Conservation (phyloP, 148 eudicot species). For the Arbutus unedo region DNA sequence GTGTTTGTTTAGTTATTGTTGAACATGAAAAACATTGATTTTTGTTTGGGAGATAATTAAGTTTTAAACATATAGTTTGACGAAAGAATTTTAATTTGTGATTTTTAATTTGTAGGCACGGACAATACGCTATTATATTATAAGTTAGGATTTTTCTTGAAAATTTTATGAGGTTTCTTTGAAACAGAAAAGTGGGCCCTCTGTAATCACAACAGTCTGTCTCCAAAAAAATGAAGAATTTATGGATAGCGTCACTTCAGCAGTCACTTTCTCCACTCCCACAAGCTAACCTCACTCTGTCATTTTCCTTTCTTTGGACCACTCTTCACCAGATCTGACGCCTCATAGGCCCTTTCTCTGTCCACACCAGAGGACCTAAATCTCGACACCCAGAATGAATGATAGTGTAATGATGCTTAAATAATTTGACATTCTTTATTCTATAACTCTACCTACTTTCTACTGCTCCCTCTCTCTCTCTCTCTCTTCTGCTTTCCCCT, state of each 20-base stretch:
- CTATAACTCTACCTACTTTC: neutral
- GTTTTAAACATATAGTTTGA: too few species aligned
- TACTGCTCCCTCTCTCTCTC: neutral
- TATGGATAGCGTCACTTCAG: neutral
- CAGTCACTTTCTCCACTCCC: constrained; percentile 1
- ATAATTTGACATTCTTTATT: constrained; percentile 43
- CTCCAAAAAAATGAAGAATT: too few species aligned
- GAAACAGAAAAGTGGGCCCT: too few species aligned
- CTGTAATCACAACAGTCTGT: too few species aligned
- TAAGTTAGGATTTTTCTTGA: too few species aligned
- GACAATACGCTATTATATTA: too few species aligned
- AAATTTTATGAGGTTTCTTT: too few species aligned
- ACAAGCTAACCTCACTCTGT: neutral
- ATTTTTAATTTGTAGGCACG: too few species aligned
- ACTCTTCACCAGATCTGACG: constrained; percentile 23
- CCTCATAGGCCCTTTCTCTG: neutral
- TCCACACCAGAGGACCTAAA: neutral
- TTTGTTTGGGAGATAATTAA: too few species aligned
- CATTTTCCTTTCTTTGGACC: neutral
- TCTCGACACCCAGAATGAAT: constrained; percentile 29
- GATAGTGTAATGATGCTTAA: constrained; percentile 44
- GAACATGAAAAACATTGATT: too few species aligned
- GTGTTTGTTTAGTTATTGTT: too few species aligned
- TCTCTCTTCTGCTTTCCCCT: neutral
- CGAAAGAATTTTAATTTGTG: too few species aligned